Conservation (phyloP, 2,329 filamentous ascomycete species). For the Colletotrichum karsti region DNA sequence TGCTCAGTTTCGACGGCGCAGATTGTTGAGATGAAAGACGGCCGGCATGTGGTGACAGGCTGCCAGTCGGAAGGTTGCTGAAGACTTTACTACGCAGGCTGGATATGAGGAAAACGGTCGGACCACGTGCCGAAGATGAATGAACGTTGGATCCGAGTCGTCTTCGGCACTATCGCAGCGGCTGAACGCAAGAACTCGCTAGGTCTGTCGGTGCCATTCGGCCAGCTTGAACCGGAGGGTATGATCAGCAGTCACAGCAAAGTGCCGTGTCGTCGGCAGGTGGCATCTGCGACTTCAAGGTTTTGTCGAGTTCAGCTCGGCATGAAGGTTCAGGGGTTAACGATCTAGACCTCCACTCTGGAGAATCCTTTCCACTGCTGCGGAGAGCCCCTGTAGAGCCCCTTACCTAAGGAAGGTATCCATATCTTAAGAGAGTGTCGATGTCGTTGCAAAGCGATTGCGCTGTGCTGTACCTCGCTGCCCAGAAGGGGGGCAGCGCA, state of each 20-base stretch:
- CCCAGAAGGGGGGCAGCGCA: too few relatives aligned
- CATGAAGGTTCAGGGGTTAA: constrained; percentile 1
- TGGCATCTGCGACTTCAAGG: background rate
- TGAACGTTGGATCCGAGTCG: background rate
- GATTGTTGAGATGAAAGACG: constrained; percentile 2
- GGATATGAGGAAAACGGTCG: background rate
- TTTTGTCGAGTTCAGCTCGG: background rate
- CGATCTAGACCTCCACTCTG: constrained; percentile 7
- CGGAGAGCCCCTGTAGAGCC: constrained; percentile 6
- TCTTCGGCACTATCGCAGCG: background rate
- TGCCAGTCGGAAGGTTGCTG: constrained; percentile 16
- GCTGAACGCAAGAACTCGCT: background rate
- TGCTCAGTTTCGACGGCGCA: background rate
- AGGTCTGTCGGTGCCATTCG: background rate
- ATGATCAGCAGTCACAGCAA: constrained; percentile 23
- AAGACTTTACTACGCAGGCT: background rate
- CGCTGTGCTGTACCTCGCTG: too few relatives aligned
- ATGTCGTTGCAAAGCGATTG: too few relatives aligned
- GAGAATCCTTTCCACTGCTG: background rate
- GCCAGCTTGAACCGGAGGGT: background rate
- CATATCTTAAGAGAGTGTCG: too few relatives aligned
- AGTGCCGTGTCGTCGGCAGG: constrained; percentile 4
- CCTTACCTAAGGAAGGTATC: background rate
- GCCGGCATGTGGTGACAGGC: background rate
- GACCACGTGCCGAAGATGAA: background rate